Percentiles rank a stretch among this genome's conserved stretches.
These are phyloP conservation scores for Calycina herbarum DNA, from an alignment of 2,329 filamentous ascomycete species.

Conservation along the genomic window DNA sequence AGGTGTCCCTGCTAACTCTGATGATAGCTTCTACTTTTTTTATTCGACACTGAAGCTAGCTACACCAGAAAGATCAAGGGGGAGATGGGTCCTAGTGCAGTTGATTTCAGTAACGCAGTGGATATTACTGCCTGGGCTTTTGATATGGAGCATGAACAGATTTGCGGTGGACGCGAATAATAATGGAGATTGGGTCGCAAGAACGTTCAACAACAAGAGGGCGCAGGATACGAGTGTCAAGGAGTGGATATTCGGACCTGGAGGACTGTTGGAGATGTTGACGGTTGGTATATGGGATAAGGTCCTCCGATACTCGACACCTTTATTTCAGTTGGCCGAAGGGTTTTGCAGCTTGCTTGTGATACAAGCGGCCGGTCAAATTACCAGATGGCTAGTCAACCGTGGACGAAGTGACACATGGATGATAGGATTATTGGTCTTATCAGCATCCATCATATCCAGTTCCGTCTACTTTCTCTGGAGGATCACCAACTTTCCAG, in stretches of 20 bases:
- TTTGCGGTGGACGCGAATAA: conserved; percentile 87
- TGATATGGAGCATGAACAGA: conserved; percentile 94
- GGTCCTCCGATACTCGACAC: conserved; percentile 83
- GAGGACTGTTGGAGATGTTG: conserved; percentile 76
- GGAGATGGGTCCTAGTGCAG: conserved; percentile 70
- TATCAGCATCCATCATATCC: conserved; percentile 88
- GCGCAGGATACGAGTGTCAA: conserved; percentile 65
- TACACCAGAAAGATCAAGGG: conserved; percentile 75
- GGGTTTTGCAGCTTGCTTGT: conserved; percentile 96
- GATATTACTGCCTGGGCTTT: conserved; percentile 77
- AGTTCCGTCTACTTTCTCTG: conserved; percentile 95
- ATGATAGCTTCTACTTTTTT: conserved; percentile 72
- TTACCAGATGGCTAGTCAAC: conserved; percentile 94
- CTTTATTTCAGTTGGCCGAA: conserved; percentile 90
- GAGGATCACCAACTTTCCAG: conserved; percentile 90
- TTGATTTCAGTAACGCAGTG: conserved; percentile 77
- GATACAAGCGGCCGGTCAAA: conserved; percentile 91
- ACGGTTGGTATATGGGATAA: conserved; percentile 89
- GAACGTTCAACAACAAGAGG: conserved; percentile 70
- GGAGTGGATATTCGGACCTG: conserved; percentile 86
- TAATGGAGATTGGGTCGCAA: conserved; percentile 75
- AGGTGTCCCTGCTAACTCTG: conserved; percentile 5
- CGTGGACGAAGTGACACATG: conserved; percentile 90
- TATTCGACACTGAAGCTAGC: conserved; percentile 79
- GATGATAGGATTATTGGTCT: conserved; percentile 88